Evolutionary conservation across 768 basidiomycete genomes (phyloP), one percentile per base, ranked within the genome.

Genomic region (Termitomyces sp.): DNA sequence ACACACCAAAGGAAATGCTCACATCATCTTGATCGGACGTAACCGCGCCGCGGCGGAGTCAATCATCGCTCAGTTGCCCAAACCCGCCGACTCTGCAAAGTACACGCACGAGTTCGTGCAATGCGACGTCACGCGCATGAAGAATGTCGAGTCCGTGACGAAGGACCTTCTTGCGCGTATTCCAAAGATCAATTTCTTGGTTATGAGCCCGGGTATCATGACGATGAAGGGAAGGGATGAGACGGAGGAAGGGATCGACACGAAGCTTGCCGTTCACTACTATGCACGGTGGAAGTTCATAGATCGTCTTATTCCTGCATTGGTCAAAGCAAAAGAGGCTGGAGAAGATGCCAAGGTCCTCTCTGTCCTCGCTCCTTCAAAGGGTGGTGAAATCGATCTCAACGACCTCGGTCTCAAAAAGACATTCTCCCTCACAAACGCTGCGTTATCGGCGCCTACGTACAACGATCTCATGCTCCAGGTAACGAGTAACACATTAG

Each of bases 261-360:
- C 55, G 43, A 73, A 72, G 51, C 58, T 74, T 20, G 73, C 70
- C 2, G 63, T 81, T 54, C 74, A 79, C 54, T 82, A 83, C 64
- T 84, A 84, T 62, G 70, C 76, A 26, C 67, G 82, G 48, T 81
- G 74, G 76, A 76, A 76, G 62, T 81, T 83, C 64, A 72, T 74
- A 28, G 51, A 73, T 36, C 76, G 76, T 14, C 68, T 84, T 10
- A 55, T 79, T 4, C 81, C 81, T 1, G 64, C 75, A 5, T 60
- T 83, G 45, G 65, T 64, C 44, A 74, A 66, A n/a, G 81, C 82
- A 13, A 72, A 71, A 49, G 75, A 75, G 5, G 71, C 65, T 0
- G 79, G 78, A 5, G 78, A 84, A 63, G 80, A 81, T 52, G 80
- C 79, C 16, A 76, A 77, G 62, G 79, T 77, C n/a, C 65, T 82